Percentiles rank a stretch among this genome's conserved stretches.
Evolutionary conservation across 2,329 filamentous ascomycete genomes (phyloP).

Genomic region (Aureobasidium lini): DNA sequence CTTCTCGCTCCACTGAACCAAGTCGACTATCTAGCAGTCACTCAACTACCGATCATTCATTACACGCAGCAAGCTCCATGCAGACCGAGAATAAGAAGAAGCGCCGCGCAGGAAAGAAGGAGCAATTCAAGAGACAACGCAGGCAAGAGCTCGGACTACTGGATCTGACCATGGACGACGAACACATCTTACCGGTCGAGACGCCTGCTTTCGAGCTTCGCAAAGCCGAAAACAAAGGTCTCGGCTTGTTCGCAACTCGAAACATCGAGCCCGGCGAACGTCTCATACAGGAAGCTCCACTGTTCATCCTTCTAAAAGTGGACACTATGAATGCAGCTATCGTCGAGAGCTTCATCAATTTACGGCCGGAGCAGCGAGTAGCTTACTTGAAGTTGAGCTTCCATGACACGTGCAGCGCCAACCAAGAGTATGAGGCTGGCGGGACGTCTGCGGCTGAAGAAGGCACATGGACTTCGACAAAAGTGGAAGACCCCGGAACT

Average conservation of each 20-base stretch:
- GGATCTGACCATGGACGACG: background rate
- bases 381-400: background rate
- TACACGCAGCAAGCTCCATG: background rate
- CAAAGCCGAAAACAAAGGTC: conserved; percentile 17
- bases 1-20: background rate
- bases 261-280: conserved; percentile 21
- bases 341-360: background rate
- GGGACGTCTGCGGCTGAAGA: background rate
- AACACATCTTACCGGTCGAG: background rate
- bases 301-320: conserved; percentile 13
- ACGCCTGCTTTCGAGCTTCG: background rate
- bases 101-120: conserved; percentile 9
- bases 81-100: background rate
- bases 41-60: background rate
- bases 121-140: background rate
- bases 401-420: background rate
- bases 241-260: conserved; percentile 21
- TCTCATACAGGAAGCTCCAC: conserved; percentile 21
- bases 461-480: background rate
- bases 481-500: background rate
- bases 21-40: too few species aligned
- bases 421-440: background rate
- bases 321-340: background rate
- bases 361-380: background rate
- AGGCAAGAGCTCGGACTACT: background rate